Evolutionary conservation across 345 rosid species (phyloP), one percentile per base, ranked within the genome.

Genomic region (Eucalyptus leucophloia): DNA sequence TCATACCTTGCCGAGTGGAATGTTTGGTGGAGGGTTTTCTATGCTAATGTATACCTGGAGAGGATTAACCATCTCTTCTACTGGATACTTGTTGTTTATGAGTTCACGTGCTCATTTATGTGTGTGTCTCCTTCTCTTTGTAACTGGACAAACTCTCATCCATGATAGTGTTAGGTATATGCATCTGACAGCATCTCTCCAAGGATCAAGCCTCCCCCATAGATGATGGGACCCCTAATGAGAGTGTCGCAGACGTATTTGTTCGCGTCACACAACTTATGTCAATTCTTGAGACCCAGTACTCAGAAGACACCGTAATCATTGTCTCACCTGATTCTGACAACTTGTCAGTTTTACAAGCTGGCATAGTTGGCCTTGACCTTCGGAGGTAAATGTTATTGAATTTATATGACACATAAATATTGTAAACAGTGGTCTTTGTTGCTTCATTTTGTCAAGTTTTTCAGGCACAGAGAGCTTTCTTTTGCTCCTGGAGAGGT

Each of bases 231-330:
- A 97, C 99, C n/a, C 99, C 98, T 14, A 97, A 96, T 83, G 99
- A 96, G 92, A 97, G 99, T 86, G 97, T 95, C 12, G 86, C 95
- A 9, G 99, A 96, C 87, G 99, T 97, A n/a, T 96, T 97, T 8
- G 99, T 96, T 87, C 99, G 99, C 12, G 93, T 96, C 56, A 97
- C 97, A 32, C 98, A 97, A 88, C 96, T 97, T 65, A 97, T 97
- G 99, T 96, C 99, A 14, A 96, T 97, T 91, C 98, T 97, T 4
- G 98, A 97, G 93, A 97, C 99, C 51, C 99, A 96, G 24, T 97
- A 96, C 93, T 96, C 99, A 13, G 95, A 91, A 88, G 96, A 95
- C 89, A 97, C 98, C 2, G 85, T 96, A 28, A 67, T 97, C 18
- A 95, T 96, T 40, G 97, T 96, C 65, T 96, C 99, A 6, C 99